A percentile compares a stretch with the other conserved stretches of the same genome.
Conservation (phyloP, 1,284 basidiomycete species). For the Boletus hoseneyae region DNA sequence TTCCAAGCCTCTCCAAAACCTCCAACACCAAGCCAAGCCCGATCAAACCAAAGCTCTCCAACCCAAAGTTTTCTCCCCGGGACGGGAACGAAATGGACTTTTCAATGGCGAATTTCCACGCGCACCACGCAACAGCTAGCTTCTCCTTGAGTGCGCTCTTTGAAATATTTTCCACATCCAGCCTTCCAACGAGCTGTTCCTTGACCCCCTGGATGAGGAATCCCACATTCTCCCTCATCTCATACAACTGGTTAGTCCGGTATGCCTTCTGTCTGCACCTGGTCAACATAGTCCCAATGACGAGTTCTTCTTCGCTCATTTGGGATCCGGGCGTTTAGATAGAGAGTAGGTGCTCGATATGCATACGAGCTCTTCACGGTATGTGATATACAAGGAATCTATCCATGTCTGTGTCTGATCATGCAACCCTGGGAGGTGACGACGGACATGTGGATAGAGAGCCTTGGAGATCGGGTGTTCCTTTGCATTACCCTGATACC, state of each 20-base stretch:
- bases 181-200: slow-evolving; percentile 38
- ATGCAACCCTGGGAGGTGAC: slow-evolving; percentile 33
- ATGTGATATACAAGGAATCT: slow-evolving; percentile 44
- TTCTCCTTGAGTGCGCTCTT: slow-evolving; percentile 38
- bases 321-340: slow-evolving; percentile 50
- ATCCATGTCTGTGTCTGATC: slow-evolving; percentile 36
- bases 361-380: slow-evolving; percentile 62
- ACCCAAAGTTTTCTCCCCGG: slow-evolving; percentile 41
- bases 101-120: slow-evolving; percentile 54
- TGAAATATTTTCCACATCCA: slow-evolving; percentile 15
- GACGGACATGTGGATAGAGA: slow-evolving; percentile 40
- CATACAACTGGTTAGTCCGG: slow-evolving; percentile 55
- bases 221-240: slow-evolving; percentile 61
- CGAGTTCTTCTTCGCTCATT: slow-evolving; percentile 69
- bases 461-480: slow-evolving; percentile 48
- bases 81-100: slow-evolving; percentile 19
- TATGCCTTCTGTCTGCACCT: slow-evolving; percentile 58
- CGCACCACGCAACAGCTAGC: slow-evolving; percentile 56
- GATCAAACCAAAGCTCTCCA: slow-evolving; percentile 66
- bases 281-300: slow-evolving; percentile 68
- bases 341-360: slow-evolving; percentile 66
- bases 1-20: slow-evolving; percentile 46
- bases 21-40: slow-evolving; percentile 60
- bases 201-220: slow-evolving; percentile 53
- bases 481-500: slow-evolving; percentile 26